Conservation (phyloP, 148 eudicot genomes). For the Linanthus parryae region DNA sequence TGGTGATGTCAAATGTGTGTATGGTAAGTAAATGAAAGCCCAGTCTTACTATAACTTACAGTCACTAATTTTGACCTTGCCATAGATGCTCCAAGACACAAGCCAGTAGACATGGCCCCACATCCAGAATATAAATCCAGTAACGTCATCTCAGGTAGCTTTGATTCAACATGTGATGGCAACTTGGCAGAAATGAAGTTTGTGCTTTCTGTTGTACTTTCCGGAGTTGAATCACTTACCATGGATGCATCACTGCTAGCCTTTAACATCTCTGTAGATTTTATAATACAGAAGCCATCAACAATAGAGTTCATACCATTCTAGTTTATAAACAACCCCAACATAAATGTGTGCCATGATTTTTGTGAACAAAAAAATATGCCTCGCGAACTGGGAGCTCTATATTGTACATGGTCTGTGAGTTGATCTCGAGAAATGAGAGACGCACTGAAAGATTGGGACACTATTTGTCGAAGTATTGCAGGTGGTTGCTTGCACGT, state of each 20-base stretch:
- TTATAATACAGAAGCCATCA: neutral
- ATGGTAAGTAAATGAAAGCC: neutral
- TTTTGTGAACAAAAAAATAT: neutral
- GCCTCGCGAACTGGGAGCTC: too few relatives aligned
- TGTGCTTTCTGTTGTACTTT: neutral
- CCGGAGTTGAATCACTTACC: slow-evolving; percentile 7
- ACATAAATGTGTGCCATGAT: neutral
- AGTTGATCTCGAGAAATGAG: too few relatives aligned
- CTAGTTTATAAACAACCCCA: neutral
- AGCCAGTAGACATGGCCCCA: slow-evolving; percentile 39
- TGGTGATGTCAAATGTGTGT: too few relatives aligned
- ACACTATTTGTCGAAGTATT: too few relatives aligned
- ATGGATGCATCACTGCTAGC: slow-evolving; percentile 4
- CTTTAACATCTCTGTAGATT: neutral
- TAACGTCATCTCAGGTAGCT: slow-evolving; percentile 3
- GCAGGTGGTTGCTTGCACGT: too few relatives aligned
- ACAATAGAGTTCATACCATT: neutral
- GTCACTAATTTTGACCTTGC: slow-evolving; percentile 11
- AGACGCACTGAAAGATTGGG: too few relatives aligned
- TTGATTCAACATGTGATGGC: neutral
- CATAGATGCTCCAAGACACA: slow-evolving; percentile 16
- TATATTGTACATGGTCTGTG: too few relatives aligned
- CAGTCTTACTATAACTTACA: slow-evolving; percentile 9
- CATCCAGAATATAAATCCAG: slow-evolving; percentile 29
- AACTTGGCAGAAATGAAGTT: neutral